Evolutionary conservation across 2,329 filamentous ascomycete species (phyloP), one percentile per base, ranked within the genome.

Genomic region (Tolypocladium tundrense): DNA sequence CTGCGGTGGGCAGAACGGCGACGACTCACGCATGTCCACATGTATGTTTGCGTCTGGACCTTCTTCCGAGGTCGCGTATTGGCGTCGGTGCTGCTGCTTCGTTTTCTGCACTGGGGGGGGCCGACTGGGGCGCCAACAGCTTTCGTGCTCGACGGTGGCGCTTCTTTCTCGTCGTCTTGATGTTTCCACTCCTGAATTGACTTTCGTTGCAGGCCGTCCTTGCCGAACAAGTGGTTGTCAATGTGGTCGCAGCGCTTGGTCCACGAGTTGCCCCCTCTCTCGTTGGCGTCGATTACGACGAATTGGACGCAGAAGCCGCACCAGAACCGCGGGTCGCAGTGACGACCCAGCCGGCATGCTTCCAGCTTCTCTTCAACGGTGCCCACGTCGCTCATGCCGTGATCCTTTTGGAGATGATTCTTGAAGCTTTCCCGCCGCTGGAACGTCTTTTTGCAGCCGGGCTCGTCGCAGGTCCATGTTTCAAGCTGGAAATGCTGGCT

Each of bases 251-350:
- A 81, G 13, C 80, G 72, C 62, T 74, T 73, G 9, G 81, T 81
- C 80, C 82, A 83, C 0, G 84, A 83, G 31, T 80, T 80, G 53
- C 60, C 64, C 9, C 59, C 59, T 41, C 61, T 51, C 8, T 61
- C 63, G 16, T 73, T 67, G 37, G 85, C 61, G n/a, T 74, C 68
- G 33, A 85, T 75, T n/a, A 74, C 69, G 16, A 90, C 73, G 24
- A 85, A 76, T 21, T 72, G 65, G 19, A 73, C 66, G 69, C 91
- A 96, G 69, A 96, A 96, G 0, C 91, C 91, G 66, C 92, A 96
- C 91, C 91, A 96, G 71, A 91, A 96, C 7, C 80, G 77, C 2
- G 75, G 73, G 62, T 87, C 83, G 37, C 80, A 82, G 59, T 88
- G 86, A 16, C 81, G 77, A 0, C 87, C 87, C 35, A 90, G 81